These are phyloP conservation scores for Talaromyces trachyspermus DNA, from an alignment of 495 filamentous ascomycete genomes.

Conservation along the genomic window DNA sequence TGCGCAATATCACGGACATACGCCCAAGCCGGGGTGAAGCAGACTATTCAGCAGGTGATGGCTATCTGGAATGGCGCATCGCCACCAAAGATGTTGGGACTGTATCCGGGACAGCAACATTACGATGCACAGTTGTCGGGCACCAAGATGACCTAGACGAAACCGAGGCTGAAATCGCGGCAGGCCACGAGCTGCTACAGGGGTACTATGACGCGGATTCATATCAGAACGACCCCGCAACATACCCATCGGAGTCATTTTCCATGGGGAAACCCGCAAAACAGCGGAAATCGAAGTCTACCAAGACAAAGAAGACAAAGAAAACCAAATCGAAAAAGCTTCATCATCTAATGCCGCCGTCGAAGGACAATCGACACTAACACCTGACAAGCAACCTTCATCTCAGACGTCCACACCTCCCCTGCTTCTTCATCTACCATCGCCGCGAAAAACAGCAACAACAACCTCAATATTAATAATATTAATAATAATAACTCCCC, in stretches of 20 bases:
- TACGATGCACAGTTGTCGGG: constrained; percentile 75
- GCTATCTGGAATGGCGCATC: constrained; percentile 76
- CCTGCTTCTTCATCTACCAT: constrained; percentile 29
- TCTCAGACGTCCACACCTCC: constrained; percentile 14
- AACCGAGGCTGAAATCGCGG: constrained; percentile 33
- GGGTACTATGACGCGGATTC: constrained; percentile 52
- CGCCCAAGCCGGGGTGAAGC: constrained; percentile 80
- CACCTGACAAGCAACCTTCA: constrained; percentile 21
- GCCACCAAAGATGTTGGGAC: constrained; percentile 58
- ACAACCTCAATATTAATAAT: too few relatives aligned
- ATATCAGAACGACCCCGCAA: constrained; percentile 34
- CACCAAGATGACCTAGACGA: constrained; percentile 57
- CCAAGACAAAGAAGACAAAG: constrained; percentile 34
- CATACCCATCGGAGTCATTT: constrained; percentile 6
- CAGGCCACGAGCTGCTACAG: constrained; percentile 36
- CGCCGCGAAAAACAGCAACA: too few relatives aligned
- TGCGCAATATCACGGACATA: constrained; percentile 83
- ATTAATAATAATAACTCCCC: constrained; percentile 10
- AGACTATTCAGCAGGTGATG: constrained; percentile 63
- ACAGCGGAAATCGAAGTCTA: constrained; percentile 26
- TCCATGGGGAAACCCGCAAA: constrained; percentile 1
- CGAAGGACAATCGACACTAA: constrained; percentile 9
- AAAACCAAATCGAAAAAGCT: constrained; percentile 33
- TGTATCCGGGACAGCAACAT: constrained; percentile 57
- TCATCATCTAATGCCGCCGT: constrained; percentile 15